These are phyloP conservation scores for Penicillium fimorum DNA, from an alignment of 495 filamentous ascomycete genomes.

Conservation along the genomic window DNA sequence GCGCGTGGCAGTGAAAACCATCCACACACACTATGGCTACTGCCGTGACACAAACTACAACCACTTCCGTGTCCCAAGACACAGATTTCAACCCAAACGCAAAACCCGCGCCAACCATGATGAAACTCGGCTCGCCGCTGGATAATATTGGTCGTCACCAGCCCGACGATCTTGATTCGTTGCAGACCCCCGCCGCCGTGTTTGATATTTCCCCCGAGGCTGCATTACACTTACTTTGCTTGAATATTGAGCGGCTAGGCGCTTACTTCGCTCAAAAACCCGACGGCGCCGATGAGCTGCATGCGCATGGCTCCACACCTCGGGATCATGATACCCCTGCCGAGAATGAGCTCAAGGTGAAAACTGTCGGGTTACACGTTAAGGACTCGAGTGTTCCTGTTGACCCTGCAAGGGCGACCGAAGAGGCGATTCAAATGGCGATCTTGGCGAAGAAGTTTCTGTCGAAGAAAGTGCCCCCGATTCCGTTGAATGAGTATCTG, in stretches of 20 bases:
- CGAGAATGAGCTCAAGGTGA: slow-evolving; percentile 21
- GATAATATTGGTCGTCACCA: not conserved
- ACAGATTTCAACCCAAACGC: not conserved
- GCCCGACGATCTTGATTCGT: slow-evolving; percentile 6
- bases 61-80: slow-evolving; percentile 1
- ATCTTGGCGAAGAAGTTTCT: slow-evolving; percentile 87
- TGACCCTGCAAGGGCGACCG: slow-evolving; percentile 6
- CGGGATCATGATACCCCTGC: slow-evolving; percentile 53
- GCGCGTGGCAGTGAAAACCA: slow-evolving; percentile 26
- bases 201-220: slow-evolving; percentile 68
- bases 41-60: slow-evolving; percentile 23
- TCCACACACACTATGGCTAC: slow-evolving; percentile 21
- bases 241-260: slow-evolving; percentile 71
- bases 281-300: slow-evolving; percentile 8
- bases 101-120: slow-evolving; percentile 15
- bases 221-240: slow-evolving; percentile 76
- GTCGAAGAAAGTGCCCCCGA: slow-evolving; percentile 77
- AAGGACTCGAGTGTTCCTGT: slow-evolving; percentile 9
- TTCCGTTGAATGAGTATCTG: slow-evolving; percentile 81
- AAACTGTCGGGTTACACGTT: slow-evolving; percentile 34
- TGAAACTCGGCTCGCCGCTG: slow-evolving; percentile 19
- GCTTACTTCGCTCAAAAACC: slow-evolving; percentile 69
- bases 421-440: slow-evolving; percentile 25
- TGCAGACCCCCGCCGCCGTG: slow-evolving; percentile 48
- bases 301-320: slow-evolving; percentile 52